These are phyloP conservation scores for Cucumis cinereus DNA, from an alignment of 306 rosid species.

Conservation along the genomic window DNA sequence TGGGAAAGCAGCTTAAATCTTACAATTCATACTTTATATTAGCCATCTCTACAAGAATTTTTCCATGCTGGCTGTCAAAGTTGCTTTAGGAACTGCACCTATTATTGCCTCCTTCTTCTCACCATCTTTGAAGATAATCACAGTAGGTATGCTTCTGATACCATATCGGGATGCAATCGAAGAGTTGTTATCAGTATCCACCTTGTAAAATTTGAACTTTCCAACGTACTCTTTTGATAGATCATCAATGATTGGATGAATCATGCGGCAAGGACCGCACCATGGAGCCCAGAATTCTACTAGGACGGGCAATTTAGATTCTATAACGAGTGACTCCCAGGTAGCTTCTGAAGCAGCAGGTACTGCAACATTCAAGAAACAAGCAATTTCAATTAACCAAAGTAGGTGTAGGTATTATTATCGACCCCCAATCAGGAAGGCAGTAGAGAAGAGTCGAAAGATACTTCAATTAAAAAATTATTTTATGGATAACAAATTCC, in stretches of 20 bases:
- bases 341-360: constrained; percentile 38
- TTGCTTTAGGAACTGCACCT: constrained; percentile 77
- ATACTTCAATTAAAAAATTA: neutral
- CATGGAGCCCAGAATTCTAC: constrained; percentile 99
- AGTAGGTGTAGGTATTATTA: neutral
- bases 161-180: constrained; percentile 60
- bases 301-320: constrained; percentile 44
- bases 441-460: neutral
- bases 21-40: constrained; percentile 8
- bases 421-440: neutral
- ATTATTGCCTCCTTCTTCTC: constrained; percentile 82
- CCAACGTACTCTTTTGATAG: constrained; percentile 56
- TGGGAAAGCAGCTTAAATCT: neutral
- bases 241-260: constrained; percentile 69
- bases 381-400: neutral
- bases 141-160: constrained; percentile 83
- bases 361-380: constrained; percentile 30
- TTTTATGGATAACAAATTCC: neutral
- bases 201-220: constrained; percentile 78
- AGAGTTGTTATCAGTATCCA: constrained; percentile 64
- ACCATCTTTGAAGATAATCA: constrained; percentile 60
- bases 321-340: constrained; percentile 65
- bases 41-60: constrained; percentile 56
- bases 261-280: constrained; percentile 99
- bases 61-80: constrained; percentile 64